phyloP scores from a whole-genome alignment of 192 early-diverging fungal species.

The Kickxella alabastrina region DNA sequence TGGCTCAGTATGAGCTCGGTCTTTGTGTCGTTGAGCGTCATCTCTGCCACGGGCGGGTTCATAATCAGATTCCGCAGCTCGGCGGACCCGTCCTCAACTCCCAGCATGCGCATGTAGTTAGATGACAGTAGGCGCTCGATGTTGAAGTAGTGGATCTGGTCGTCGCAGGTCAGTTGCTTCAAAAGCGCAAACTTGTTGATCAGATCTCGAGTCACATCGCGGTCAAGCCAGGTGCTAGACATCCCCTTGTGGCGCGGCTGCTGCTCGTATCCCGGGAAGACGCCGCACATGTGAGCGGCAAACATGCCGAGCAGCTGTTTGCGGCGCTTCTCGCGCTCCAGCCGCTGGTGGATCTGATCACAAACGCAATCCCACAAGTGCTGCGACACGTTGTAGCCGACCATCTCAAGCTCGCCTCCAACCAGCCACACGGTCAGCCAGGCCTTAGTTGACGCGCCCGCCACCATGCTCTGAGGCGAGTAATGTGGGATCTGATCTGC shows the following conservation, averaged over 20 bases:
- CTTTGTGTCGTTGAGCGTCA: slow-evolving; percentile 50
- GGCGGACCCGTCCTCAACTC: slow-evolving; percentile 21
- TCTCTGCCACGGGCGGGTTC: slow-evolving; percentile 36
- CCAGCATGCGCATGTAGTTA: slow-evolving; percentile 26
- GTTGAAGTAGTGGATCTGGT: slow-evolving; percentile 52
- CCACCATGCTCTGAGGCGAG: slow-evolving; percentile 4
- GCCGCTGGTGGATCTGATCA: slow-evolving; percentile 49
- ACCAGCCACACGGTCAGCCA: slow-evolving; percentile 50
- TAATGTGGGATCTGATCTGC: slow-evolving; percentile 41
- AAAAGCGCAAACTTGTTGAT: slow-evolving; percentile 51
- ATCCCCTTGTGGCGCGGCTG: slow-evolving; percentile 41
- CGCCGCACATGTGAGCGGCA: slow-evolving; percentile 48
- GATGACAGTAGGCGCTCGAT: slow-evolving; percentile 42
- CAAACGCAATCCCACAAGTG: slow-evolving; percentile 36
- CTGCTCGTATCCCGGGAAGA: slow-evolving; percentile 49
- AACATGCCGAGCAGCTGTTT: slow-evolving; percentile 51
- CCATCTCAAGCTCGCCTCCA: slow-evolving; percentile 54
- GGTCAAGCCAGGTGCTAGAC: slow-evolving; percentile 46
- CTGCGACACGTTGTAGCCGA: slow-evolving; percentile 50
- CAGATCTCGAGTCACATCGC: slow-evolving; percentile 46
- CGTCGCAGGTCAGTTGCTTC: slow-evolving; percentile 35
- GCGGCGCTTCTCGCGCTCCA: slow-evolving; percentile 49
- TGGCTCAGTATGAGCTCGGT: slow-evolving; percentile 42
- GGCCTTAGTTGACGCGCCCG: slow-evolving; percentile 18
- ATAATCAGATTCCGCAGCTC: slow-evolving; percentile 22